Conservation (phyloP, 345 rosid species). For the Melastoma malabathricum region DNA sequence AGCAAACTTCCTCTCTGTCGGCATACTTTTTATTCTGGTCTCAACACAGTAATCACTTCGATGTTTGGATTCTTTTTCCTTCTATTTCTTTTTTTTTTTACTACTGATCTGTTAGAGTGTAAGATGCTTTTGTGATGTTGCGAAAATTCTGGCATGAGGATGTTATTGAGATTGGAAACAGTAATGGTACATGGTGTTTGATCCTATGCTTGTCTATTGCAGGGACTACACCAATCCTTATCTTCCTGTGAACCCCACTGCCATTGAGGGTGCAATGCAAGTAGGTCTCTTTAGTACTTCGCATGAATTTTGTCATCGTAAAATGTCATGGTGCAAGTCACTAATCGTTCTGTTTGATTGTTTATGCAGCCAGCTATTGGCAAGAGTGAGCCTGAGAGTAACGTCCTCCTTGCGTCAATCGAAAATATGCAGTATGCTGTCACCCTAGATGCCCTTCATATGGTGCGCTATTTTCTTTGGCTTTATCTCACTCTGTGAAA, state of each 20-base stretch:
- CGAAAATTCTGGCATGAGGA: too few relatives aligned
- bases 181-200: slow-evolving; percentile 5
- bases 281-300: slow-evolving; percentile 11
- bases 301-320: too few relatives aligned
- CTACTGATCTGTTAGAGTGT: too few relatives aligned
- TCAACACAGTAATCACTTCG: too few relatives aligned
- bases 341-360: not conserved
- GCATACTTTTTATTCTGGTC: too few relatives aligned
- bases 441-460: slow-evolving; percentile 82
- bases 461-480: slow-evolving; percentile 29
- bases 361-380: slow-evolving; percentile 51
- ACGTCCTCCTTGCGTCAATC: slow-evolving; percentile 84
- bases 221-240: slow-evolving; percentile 96
- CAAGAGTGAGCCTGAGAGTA: slow-evolving; percentile 78
- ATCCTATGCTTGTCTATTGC: slow-evolving; percentile 10
- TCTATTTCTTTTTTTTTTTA: too few relatives aligned
- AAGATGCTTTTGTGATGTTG: too few relatives aligned
- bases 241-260: slow-evolving; percentile 93
- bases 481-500: slow-evolving; percentile 2
- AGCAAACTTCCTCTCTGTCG: too few relatives aligned
- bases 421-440: slow-evolving; percentile 99
- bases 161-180: too few relatives aligned
- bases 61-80: too few relatives aligned
- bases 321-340: too few relatives aligned
- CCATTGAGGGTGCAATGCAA: slow-evolving; percentile 79